Conservation (phyloP, 768 basidiomycete species). For the Sporobolomyces pararoseus region DNA sequence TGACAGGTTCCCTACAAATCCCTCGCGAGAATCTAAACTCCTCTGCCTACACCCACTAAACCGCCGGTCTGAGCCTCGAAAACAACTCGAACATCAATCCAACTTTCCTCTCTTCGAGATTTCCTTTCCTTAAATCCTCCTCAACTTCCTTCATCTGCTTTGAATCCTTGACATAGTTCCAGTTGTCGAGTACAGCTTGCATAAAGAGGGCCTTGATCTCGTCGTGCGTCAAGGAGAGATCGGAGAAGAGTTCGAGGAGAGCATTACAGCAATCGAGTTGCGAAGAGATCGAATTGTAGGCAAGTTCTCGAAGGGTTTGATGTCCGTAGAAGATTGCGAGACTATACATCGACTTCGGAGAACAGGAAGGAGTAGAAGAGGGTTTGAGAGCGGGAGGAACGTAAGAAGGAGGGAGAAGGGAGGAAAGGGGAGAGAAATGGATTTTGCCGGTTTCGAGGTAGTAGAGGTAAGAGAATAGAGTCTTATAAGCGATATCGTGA, state of each 20-base stretch:
- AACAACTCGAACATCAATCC: conserved; percentile 1
- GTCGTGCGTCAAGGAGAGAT: neutral
- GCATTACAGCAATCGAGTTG: conserved; percentile 12
- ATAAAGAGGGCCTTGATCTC: neutral
- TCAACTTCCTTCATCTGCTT: neutral
- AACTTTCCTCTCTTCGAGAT: neutral
- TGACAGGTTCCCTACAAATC: too few species aligned
- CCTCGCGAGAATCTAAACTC: too few species aligned
- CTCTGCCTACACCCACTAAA: too few species aligned
- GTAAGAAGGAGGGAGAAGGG: neutral
- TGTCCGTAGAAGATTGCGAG: conserved; percentile 8
- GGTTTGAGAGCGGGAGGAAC: neutral
- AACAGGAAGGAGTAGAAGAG: neutral
- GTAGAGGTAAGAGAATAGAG: conserved; percentile 3
- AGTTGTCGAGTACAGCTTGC: conserved; percentile 5
- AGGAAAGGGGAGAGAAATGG: neutral
- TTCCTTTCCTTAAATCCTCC: neutral
- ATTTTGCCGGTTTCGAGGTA: conserved; percentile 4
- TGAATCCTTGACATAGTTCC: neutral
- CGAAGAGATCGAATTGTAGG: neutral
- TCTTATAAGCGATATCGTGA: neutral
- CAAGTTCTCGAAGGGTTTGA: neutral
- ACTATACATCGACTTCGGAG: conserved; percentile 10
- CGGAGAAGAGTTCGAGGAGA: neutral
- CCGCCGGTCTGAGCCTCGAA: neutral